Conservation (phyloP, 257 asterid species). For the Phtheirospermum japonicum region DNA sequence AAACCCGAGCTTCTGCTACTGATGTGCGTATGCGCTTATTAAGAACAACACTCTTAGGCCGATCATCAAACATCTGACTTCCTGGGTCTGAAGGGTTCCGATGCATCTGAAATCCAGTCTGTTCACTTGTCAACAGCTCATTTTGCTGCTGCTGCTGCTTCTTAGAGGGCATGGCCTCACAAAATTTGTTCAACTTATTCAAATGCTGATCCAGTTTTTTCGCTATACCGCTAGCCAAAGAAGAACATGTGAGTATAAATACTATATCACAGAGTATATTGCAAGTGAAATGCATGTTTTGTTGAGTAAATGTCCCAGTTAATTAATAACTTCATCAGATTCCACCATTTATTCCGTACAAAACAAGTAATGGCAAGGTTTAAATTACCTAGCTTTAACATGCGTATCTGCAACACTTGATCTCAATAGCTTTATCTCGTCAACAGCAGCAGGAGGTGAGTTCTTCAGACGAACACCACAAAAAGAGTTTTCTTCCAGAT, state of each 20-base stretch:
- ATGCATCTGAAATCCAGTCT: conserved; percentile 69
- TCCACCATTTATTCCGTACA: background rate
- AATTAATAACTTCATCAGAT: too few species aligned
- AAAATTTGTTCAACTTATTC: conserved; percentile 57
- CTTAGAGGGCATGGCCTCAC: conserved; percentile 55
- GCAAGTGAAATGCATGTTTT: conserved; percentile 1
- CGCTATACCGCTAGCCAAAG: conserved; percentile 69
- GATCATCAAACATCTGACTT: conserved; percentile 67
- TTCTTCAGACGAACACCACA: conserved; percentile 58
- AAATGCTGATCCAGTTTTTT: conserved; percentile 70
- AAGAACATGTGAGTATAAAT: conserved; percentile 21
- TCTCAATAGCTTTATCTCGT: conserved; percentile 65
- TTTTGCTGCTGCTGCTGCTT: conserved; percentile 69
- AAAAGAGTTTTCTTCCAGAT: conserved; percentile 64
- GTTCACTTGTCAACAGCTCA: conserved; percentile 66
- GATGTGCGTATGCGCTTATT: conserved; percentile 91
- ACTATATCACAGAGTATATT: conserved; percentile 5
- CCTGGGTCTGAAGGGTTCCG: conserved; percentile 63
- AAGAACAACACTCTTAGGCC: conserved; percentile 70
- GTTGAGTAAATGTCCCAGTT: background rate
- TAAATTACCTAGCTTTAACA: conserved; percentile 69
- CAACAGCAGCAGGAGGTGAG: conserved; percentile 61
- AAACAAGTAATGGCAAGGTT: conserved; percentile 5
- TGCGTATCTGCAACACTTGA: conserved; percentile 58
- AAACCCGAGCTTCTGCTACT: conserved; percentile 83